These are phyloP conservation scores for Aquilaria sinensis DNA, from an alignment of 345 rosid species.

Conservation along the genomic window DNA sequence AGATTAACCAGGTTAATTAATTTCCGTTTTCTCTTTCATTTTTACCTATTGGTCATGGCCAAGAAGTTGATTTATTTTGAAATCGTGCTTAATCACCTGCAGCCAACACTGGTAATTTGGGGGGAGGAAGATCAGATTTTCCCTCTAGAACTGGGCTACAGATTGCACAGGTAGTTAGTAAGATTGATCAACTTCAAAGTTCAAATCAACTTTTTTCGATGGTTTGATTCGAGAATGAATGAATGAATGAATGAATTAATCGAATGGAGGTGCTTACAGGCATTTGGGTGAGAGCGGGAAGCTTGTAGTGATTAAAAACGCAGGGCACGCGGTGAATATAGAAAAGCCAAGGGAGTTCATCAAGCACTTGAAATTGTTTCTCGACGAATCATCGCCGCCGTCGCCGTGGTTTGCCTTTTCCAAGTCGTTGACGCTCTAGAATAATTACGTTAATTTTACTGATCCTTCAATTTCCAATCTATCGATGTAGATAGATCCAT, in stretches of 20 bases:
- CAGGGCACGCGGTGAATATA: constrained; percentile 46
- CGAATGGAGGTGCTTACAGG: constrained; percentile 16
- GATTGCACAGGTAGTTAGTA: constrained; percentile 33
- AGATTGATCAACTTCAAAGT: not conserved
- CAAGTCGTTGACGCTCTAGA: too few species aligned
- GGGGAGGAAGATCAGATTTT: constrained; percentile 59
- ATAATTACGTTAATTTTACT: too few species aligned
- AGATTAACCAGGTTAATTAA: constrained; percentile 47
- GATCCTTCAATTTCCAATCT: too few species aligned
- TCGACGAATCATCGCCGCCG: not conserved
- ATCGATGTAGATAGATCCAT: too few species aligned
- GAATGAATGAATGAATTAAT: not conserved
- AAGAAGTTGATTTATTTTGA: not conserved
- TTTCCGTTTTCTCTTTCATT: not conserved
- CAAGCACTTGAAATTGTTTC: constrained; percentile 33
- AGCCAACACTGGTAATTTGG: constrained; percentile 48
- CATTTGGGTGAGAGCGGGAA: constrained; percentile 54
- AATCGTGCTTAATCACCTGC: not conserved
- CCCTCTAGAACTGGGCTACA: constrained; percentile 46
- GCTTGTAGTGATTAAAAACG: constrained; percentile 55
- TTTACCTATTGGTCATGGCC: not conserved
- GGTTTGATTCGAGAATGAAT: not conserved
- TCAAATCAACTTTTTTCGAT: too few species aligned
- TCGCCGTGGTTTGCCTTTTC: not conserved
- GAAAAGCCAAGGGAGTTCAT: constrained; percentile 40